Evolutionary conservation across 2,329 filamentous ascomycete species (phyloP), one percentile per base, ranked within the genome.

Genomic region (Tympanopsis confertula): DNA sequence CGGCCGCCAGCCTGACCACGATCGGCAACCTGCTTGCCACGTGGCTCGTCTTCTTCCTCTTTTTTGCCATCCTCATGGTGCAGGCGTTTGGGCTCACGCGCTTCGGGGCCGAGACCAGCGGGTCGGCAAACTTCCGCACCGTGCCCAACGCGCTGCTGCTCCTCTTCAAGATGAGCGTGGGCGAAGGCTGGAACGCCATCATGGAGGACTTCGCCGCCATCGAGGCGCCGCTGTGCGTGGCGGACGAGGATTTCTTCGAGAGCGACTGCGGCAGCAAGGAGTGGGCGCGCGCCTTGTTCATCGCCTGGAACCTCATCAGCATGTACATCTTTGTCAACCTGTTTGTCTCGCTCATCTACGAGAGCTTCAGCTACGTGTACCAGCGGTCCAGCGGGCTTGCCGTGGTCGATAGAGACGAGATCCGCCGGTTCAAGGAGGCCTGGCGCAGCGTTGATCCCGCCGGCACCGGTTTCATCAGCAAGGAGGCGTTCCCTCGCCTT

Each of bases 251-350:
- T 28, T 95, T 94, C 58, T 89, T 87, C 50, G 65, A 84, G 30
- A 91, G 86, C 49, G 93, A 98, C 59, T 98, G 91, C 52, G 91
- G 91, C 41, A 94, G 89, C 61, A 74, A 78, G 37, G 73, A 78
- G 28, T 98, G 91, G 87, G 87, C 91, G 5, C 73, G 87, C 37
- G 76, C 79, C 22, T 68, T 98, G 7, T 98, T 98, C 64, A 87
- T 96, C 40, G 77, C 83, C 4, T 98, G 91, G 91, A 98, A 98
- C 65, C 88, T 98, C 50, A 73, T 98, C 59, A 96, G 89, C 82
- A 98, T 98, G 91, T 98, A 96, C 62, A 94, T 98, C 51, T 98
- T 98, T 52, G 89, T 96, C 54, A 95, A 89, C 53, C 65, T 98
- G 54, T 98, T 98, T 58, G 89, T 98, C 42, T 98, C 91, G 36